Base-by-base conservation (phyloP, 495 filamentous ascomycete species). In the Baudoinia panamericana region DNA sequence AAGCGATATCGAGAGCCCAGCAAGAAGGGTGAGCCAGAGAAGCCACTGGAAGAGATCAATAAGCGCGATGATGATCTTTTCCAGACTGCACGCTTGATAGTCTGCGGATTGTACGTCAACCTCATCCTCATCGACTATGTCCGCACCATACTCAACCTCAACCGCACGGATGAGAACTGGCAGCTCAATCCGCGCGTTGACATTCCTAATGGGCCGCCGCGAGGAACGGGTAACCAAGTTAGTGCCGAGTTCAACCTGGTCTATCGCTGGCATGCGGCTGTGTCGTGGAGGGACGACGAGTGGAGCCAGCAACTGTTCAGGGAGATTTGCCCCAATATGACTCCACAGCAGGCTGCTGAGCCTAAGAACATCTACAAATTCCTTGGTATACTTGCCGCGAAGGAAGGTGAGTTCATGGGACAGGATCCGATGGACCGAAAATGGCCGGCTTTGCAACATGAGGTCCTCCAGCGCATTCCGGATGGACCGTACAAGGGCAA, bases 191-290 rank as follows among this genome's bases (percentile, higher is more conserved):
- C 61, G 2, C 46, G 61, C 11, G 48, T 48, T 3, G 52, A 61
- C 1, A 71, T 72, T 30, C 43, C 49, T 21, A 49, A 45, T 29
- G 52, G 52, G 1, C 50, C 55, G 13, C 45, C 53, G 0, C 13
- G 48, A 7, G 68, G 62, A 10, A 62, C 71, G 2, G 78, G 78
- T 36, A 82, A 81, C 59, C 74, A 79, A 48, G 78, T 78, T 36
- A 76, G 74, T 11, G 69, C 75, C 11, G 78, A 83, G 55, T 83
- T 82, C 59, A 80, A 80, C 52, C 57, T 83, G 22, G 71, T 79
- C 23, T 83, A 83, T 49, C 71, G 78, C 32, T 83, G 78, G 72
- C 78, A 83, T 57, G 75, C 77, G 11, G 63, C 70, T 17, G 66
- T 79, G 21, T 75, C 73, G 29, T 59, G 70, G 25, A 63, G 65